These are phyloP conservation scores for Lodderomyces pseudojiufengensis DNA, from an alignment of 1,139 yeast genomes.

Conservation along the genomic window DNA sequence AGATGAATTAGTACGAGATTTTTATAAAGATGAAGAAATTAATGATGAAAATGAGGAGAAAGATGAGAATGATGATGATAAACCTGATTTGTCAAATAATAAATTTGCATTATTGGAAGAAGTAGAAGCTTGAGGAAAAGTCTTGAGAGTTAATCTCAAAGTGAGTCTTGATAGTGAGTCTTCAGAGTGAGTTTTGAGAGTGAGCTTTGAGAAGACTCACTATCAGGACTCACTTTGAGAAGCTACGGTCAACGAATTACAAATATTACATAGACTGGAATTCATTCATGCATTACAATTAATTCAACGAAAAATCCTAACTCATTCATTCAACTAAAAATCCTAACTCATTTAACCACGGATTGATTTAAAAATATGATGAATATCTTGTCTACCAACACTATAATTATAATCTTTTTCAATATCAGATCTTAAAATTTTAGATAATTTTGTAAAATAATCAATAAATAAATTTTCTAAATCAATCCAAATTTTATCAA, in stretches of 20 bases:
- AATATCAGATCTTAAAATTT: conserved; percentile 33
- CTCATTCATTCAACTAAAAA: too few species aligned
- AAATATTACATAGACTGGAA: too few species aligned
- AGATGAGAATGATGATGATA: conserved; percentile 8
- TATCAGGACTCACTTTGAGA: too few species aligned
- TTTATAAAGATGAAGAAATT: conserved; percentile 27
- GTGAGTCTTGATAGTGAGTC: too few species aligned
- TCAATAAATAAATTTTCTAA: conserved; percentile 34
- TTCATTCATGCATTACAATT: too few species aligned
- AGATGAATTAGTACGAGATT: conserved; percentile 35
- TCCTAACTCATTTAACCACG: conserved; percentile 8
- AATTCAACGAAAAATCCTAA: too few species aligned
- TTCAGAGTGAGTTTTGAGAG: too few species aligned
- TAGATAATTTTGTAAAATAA: conserved; percentile 36
- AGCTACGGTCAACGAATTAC: too few species aligned
- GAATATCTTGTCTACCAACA: conserved; percentile 35
- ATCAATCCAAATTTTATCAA: conserved; percentile 43
- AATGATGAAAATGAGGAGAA: conserved; percentile 24
- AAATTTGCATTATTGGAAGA: conserved; percentile 49
- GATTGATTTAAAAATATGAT: conserved; percentile 25
- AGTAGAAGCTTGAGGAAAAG: conserved; percentile 40
- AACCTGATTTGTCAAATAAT: conserved; percentile 23
- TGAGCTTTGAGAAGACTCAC: too few species aligned
- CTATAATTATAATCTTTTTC: conserved; percentile 41
- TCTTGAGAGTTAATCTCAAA: too few species aligned